Evolutionary conservation across 2,329 filamentous ascomycete species (phyloP).

Genomic region (Boeremia exigua): DNA sequence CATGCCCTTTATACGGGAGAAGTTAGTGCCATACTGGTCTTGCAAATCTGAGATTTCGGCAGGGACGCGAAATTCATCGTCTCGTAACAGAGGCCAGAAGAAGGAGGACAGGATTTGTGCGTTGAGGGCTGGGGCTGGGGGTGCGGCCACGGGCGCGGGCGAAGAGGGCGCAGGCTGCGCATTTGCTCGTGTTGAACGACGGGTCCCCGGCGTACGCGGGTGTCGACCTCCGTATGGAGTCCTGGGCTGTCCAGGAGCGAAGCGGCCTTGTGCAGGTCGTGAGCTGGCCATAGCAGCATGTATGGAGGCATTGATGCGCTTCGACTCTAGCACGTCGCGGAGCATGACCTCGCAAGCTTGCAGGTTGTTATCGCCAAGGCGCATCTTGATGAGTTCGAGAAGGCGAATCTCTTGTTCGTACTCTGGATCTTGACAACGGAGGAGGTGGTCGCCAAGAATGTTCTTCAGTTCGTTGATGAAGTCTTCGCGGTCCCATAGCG

Average conservation of each 20-base stretch:
- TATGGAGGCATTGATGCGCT: slow-evolving; percentile 68
- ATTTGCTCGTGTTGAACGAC: slow-evolving; percentile 24
- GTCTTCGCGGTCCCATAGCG: slow-evolving; percentile 86
- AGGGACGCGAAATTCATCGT: slow-evolving; percentile 72
- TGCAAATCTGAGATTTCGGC: slow-evolving; percentile 65
- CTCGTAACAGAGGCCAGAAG: slow-evolving; percentile 87
- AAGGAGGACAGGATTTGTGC: slow-evolving; percentile 88
- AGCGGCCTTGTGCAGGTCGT: slow-evolving; percentile 7
- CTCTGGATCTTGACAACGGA: slow-evolving; percentile 64
- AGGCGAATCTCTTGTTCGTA: slow-evolving; percentile 83
- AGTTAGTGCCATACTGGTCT: slow-evolving; percentile 73
- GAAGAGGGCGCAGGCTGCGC: slow-evolving; percentile 21
- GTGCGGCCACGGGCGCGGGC: slow-evolving; percentile 18
- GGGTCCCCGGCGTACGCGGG: slow-evolving; percentile 35
- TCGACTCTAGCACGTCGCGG: slow-evolving; percentile 86
- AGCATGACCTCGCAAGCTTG: slow-evolving; percentile 98
- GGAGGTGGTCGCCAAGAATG: slow-evolving; percentile 83
- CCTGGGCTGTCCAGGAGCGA: slow-evolving; percentile 25
- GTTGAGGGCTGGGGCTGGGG: slow-evolving; percentile 60
- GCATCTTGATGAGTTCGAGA: slow-evolving; percentile 83
- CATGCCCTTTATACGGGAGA: slow-evolving; percentile 79
- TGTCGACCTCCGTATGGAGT: slow-evolving; percentile 28
- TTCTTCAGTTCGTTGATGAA: slow-evolving; percentile 95
- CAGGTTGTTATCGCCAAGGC: slow-evolving; percentile 83
- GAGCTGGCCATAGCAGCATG: slow-evolving; percentile 26